phyloP scores from a whole-genome alignment of 2,329 filamentous ascomycete genomes.

The Calonectria honghensis region DNA sequence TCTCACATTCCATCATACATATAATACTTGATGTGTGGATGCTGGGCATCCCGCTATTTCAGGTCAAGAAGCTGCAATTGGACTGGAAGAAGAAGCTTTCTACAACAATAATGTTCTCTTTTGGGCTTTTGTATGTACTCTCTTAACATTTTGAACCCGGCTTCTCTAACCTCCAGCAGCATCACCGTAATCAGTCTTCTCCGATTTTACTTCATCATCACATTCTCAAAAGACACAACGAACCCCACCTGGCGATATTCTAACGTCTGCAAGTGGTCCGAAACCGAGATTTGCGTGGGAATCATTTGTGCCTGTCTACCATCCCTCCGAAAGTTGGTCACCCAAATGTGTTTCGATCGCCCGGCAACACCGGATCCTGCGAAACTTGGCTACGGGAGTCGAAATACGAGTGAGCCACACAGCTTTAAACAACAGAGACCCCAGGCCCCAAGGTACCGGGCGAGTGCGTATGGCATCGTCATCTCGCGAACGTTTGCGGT shows the following conservation, averaged over 20 bases:
- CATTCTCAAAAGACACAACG: neutral
- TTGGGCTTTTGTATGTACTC: slow-evolving; percentile 62
- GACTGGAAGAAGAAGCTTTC: slow-evolving; percentile 66
- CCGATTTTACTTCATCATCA: slow-evolving; percentile 4
- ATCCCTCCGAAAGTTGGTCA: neutral
- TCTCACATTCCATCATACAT: slow-evolving; percentile 64
- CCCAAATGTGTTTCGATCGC: neutral
- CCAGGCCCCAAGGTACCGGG: neutral
- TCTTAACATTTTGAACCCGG: too few relatives aligned
- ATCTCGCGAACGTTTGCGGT: slow-evolving; percentile 1
- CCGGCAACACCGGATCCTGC: neutral
- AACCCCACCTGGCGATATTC: slow-evolving; percentile 12
- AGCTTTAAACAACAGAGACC: neutral
- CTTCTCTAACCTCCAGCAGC: neutral
- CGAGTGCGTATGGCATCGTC: neutral
- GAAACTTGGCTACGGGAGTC: neutral
- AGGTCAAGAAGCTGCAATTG: slow-evolving; percentile 59
- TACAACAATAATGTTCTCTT: slow-evolving; percentile 65
- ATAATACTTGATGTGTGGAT: slow-evolving; percentile 66
- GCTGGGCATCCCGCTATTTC: slow-evolving; percentile 63
- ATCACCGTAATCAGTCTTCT: slow-evolving; percentile 16
- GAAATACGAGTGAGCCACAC: neutral
- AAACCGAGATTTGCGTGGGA: slow-evolving; percentile 7
- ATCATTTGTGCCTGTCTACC: slow-evolving; percentile 5
- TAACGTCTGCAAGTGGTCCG: slow-evolving; percentile 19